Conservation (phyloP, 2,329 filamentous ascomycete genomes). For the Lithohypha guttulata region DNA sequence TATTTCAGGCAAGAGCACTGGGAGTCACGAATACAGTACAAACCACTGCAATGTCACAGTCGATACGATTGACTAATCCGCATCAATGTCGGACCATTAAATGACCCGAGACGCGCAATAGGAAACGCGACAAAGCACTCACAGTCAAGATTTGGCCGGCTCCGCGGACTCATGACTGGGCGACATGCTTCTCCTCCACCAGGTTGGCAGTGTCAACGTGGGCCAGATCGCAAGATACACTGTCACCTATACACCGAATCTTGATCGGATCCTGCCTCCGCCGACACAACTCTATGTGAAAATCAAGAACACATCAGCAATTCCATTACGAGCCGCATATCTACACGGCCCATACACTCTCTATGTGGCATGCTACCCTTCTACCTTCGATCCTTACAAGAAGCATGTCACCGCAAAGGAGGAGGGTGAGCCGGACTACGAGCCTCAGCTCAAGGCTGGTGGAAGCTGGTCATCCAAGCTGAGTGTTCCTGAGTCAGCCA, state of each 20-base stretch:
- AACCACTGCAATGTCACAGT: no score
- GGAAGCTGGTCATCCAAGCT: constrained; percentile 75
- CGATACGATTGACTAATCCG: no score
- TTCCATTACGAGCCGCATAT: constrained; percentile 86
- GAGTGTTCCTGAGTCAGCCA: constrained; percentile 65
- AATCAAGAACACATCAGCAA: constrained; percentile 82
- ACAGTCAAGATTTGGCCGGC: no score
- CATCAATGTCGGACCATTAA: no score
- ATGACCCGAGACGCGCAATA: no score
- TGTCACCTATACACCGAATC: constrained; percentile 79
- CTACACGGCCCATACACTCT: constrained; percentile 87
- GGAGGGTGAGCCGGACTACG: constrained; percentile 78
- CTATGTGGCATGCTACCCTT: constrained; percentile 74
- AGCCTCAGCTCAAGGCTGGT: constrained; percentile 92
- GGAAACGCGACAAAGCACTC: no score
- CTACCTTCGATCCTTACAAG: constrained; percentile 70
- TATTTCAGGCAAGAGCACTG: no score
- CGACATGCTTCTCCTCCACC: constrained; percentile 78
- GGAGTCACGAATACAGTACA: no score
- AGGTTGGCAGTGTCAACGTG: constrained; percentile 82
- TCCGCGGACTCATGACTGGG: no score
- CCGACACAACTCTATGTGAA: constrained; percentile 72
- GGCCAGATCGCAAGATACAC: constrained; percentile 89
- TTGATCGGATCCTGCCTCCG: constrained; percentile 80
- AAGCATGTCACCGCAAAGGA: constrained; percentile 59